Conservation (phyloP, 192 early-diverging fungal genomes). For the Umbelopsis sp. region DNA sequence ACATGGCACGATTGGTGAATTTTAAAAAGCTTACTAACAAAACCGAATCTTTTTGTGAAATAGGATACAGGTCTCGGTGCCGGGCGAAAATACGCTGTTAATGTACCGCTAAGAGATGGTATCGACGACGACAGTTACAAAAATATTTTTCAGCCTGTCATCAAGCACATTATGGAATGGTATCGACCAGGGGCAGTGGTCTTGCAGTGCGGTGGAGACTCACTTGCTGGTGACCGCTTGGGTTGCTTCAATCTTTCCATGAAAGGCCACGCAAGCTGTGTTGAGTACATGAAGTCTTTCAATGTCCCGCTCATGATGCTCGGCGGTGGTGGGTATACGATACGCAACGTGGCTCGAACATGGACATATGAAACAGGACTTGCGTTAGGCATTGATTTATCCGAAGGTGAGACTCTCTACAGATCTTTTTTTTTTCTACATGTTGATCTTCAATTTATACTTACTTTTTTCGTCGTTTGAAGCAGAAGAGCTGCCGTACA, state of each 20-base stretch:
- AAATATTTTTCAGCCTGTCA: constrained; percentile 84
- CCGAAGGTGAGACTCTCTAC: constrained; percentile 26
- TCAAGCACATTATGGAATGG: constrained; percentile 84
- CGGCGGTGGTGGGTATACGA: constrained; percentile 98
- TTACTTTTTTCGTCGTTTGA: constrained; percentile 2
- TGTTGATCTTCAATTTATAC: background rate
- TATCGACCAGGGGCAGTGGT: constrained; percentile 92
- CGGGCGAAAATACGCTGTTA: constrained; percentile 93
- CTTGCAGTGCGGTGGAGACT: constrained; percentile 97
- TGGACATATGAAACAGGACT: constrained; percentile 96
- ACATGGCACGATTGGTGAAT: background rate
- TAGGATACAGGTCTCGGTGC: constrained; percentile 90
- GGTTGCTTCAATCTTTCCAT: constrained; percentile 96
- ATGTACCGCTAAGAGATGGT: constrained; percentile 94
- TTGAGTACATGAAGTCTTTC: constrained; percentile 89
- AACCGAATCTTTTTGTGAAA: background rate
- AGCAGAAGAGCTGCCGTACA: constrained; percentile 71
- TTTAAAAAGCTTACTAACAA: background rate
- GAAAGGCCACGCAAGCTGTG: constrained; percentile 92
- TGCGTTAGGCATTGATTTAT: constrained; percentile 69
- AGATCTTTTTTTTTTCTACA: background rate
- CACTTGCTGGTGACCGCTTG: constrained; percentile 88
- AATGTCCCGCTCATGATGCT: constrained; percentile 91
- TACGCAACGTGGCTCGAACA: constrained; percentile 90
- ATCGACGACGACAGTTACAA: constrained; percentile 91